Evolutionary conservation across 2,329 filamentous ascomycete species (phyloP).

Genomic region (Cephalotrichum gorgonifer): DNA sequence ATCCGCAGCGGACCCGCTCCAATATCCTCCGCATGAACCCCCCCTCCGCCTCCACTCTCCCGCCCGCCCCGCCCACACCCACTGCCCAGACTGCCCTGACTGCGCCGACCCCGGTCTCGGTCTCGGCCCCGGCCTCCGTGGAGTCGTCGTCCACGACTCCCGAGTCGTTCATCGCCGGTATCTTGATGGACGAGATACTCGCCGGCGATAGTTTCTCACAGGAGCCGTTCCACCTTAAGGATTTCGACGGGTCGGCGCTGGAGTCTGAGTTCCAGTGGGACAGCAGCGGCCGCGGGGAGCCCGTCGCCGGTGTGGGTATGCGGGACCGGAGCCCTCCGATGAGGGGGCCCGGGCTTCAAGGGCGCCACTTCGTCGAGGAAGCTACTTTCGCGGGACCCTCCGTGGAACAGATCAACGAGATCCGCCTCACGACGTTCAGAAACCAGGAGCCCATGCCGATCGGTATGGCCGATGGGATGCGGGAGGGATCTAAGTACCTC

Average conservation of each 20-base stretch:
- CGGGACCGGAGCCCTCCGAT: neutral
- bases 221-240: neutral
- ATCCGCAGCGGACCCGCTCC: constrained; percentile 18
- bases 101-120: too few species aligned
- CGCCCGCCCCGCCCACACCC: neutral
- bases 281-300: neutral
- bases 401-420: too few species aligned
- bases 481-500: constrained; percentile 38
- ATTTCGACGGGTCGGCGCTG: neutral
- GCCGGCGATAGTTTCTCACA: neutral
- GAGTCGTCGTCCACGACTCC: neutral
- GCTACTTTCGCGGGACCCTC: neutral
- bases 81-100: too few species aligned
- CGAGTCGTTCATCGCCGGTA: neutral
- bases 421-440: neutral
- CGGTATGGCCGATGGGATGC: constrained; percentile 20
- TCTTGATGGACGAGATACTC: neutral
- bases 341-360: too few species aligned
- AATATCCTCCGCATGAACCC: neutral
- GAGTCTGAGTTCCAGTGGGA: neutral
- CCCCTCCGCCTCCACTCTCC: neutral
- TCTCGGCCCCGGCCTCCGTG: neutral
- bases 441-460: constrained; percentile 13
- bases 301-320: neutral
- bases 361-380: too few species aligned